phyloP scores from a whole-genome alignment of 495 filamentous ascomycete species.

The Penicillium bialowiezense region DNA sequence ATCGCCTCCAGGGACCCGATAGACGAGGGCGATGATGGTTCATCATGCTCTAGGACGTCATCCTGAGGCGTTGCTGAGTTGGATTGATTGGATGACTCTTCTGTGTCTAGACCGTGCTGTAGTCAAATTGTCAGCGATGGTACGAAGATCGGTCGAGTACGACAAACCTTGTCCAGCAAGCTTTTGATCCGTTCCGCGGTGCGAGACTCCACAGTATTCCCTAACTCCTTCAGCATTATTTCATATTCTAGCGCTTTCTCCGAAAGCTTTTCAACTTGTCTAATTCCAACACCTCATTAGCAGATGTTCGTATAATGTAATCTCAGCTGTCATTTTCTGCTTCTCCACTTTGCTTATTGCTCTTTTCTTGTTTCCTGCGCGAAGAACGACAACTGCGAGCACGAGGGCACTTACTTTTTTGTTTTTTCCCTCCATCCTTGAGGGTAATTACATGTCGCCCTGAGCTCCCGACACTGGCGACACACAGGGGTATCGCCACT shows the following conservation, averaged over 20 bases:
- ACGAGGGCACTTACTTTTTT: conserved; percentile 43
- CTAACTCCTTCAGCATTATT: conserved; percentile 41
- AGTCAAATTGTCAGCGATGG: neutral
- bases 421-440: conserved; percentile 57
- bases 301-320: neutral
- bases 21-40: conserved; percentile 40
- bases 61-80: conserved; percentile 36
- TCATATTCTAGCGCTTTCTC: conserved; percentile 50
- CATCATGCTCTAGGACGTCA: conserved; percentile 18
- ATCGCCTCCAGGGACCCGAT: conserved; percentile 60
- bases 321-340: too few species aligned
- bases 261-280: conserved; percentile 44
- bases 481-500: conserved; percentile 57
- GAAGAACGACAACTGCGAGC: neutral
- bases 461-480: conserved; percentile 54
- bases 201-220: conserved; percentile 27
- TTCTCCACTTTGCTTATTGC: too few species aligned
- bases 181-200: conserved; percentile 36
- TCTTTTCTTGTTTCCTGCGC: neutral
- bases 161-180: conserved; percentile 41
- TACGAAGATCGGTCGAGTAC: neutral
- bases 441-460: conserved; percentile 49
- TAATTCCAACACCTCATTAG: conserved; percentile 10
- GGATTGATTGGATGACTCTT: conserved; percentile 30
- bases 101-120: conserved; percentile 21